phyloP scores from a whole-genome alignment of 1,284 basidiomycete genomes.

The Cryptococcus amylolentus region DNA sequence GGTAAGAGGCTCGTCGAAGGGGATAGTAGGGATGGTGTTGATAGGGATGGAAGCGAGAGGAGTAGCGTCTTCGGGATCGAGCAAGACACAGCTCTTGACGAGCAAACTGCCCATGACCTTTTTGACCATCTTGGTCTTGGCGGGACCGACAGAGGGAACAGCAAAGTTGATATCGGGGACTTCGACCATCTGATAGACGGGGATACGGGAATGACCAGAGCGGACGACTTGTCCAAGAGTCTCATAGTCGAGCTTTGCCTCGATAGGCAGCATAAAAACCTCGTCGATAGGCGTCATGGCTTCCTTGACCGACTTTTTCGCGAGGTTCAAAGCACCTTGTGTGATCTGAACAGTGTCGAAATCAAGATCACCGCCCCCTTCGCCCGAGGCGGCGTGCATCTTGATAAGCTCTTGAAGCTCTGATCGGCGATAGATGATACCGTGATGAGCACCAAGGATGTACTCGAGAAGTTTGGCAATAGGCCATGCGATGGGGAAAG shows the following conservation, averaged over 20 bases:
- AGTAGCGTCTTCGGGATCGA: constrained; percentile 83
- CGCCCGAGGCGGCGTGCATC: constrained; percentile 60
- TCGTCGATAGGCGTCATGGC: constrained; percentile 77
- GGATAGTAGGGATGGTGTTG: constrained; percentile 80
- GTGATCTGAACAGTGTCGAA: constrained; percentile 72
- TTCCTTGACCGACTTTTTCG: constrained; percentile 63
- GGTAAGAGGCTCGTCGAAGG: constrained; percentile 77
- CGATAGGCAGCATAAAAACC: constrained; percentile 68
- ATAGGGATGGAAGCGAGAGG: constrained; percentile 73
- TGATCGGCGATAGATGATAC: constrained; percentile 38
- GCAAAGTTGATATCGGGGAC: constrained; percentile 52
- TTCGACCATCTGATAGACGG: constrained; percentile 66
- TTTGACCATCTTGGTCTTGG: constrained; percentile 57
- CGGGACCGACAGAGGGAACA: constrained; percentile 24
- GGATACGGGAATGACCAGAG: constrained; percentile 68
- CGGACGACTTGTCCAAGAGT: constrained; percentile 68
- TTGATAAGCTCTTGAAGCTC: constrained; percentile 72
- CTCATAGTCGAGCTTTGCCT: constrained; percentile 72
- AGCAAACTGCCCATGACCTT: constrained; percentile 76
- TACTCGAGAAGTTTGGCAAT: constrained; percentile 77
- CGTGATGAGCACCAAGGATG: constrained; percentile 66
- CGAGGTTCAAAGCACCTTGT: constrained; percentile 67
- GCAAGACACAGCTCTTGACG: constrained; percentile 77
- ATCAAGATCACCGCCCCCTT: constrained; percentile 66
- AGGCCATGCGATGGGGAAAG: constrained; percentile 73